Evolutionary conservation across 2,329 filamentous ascomycete species (phyloP).

Genomic region (Talaromyces sp.): DNA sequence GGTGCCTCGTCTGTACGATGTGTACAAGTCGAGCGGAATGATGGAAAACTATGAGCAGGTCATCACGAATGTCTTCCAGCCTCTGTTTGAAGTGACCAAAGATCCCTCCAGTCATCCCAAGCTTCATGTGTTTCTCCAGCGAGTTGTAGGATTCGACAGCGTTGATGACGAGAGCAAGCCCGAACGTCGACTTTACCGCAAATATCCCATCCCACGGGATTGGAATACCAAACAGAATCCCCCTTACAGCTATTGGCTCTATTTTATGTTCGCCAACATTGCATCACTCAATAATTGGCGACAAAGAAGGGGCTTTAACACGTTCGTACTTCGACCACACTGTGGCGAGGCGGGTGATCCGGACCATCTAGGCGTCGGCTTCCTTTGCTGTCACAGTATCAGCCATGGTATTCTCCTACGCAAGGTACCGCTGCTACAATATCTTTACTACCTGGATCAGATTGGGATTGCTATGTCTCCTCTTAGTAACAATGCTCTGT

Average conservation of each 20-base stretch:
- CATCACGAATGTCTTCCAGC: conserved; percentile 87
- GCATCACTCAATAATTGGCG: conserved; percentile 89
- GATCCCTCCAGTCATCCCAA: conserved; percentile 86
- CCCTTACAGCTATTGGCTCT: conserved; percentile 98
- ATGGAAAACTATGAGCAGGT: conserved; percentile 92
- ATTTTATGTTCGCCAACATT: conserved; percentile 94
- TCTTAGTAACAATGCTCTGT: conserved; percentile 94
- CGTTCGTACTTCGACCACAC: conserved; percentile 87
- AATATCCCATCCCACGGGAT: conserved; percentile 85
- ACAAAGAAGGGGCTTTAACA: conserved; percentile 91
- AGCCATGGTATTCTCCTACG: conserved; percentile 90
- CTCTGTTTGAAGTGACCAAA: conserved; percentile 90
- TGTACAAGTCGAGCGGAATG: conserved; percentile 86
- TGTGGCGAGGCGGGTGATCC: conserved; percentile 97
- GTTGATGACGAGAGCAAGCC: conserved; percentile 98
- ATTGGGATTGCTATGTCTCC: conserved; percentile 99
- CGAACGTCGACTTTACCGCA: conserved; percentile 89
- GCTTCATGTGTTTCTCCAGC: conserved; percentile 88
- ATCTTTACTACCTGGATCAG: conserved; percentile 96
- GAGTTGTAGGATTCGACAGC: conserved; percentile 95
- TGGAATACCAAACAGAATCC: conserved; percentile 96
- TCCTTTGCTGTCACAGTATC: conserved; percentile 93
- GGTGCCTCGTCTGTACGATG: conserved; percentile 89
- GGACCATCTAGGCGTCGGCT: conserved; percentile 89
- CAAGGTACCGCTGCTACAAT: conserved; percentile 93